Conservation (phyloP, 2,329 filamentous ascomycete species). For the Thielaviopsis populi region DNA sequence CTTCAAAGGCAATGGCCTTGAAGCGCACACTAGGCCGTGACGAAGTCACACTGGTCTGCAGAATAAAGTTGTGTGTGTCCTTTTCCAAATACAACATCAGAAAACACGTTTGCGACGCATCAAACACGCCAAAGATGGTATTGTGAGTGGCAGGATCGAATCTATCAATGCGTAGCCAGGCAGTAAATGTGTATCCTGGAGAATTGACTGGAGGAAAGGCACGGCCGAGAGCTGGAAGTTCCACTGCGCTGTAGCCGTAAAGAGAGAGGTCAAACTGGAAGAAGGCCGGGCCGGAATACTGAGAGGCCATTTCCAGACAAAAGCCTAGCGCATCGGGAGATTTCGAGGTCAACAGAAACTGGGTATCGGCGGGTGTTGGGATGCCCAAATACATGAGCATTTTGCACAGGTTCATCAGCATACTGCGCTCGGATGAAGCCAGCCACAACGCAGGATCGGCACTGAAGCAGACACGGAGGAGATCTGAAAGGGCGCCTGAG, state of each 20-base stretch:
- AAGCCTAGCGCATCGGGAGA: slow-evolving; percentile 49
- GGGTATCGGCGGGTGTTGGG: slow-evolving; percentile 66
- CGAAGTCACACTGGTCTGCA: slow-evolving; percentile 86
- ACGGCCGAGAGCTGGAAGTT: slow-evolving; percentile 71
- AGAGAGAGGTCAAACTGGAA: slow-evolving; percentile 89
- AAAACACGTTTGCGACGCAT: slow-evolving; percentile 83
- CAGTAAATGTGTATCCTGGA: slow-evolving; percentile 76
- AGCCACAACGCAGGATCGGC: slow-evolving; percentile 21
- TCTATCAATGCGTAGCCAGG: slow-evolving; percentile 77
- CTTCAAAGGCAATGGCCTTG: slow-evolving; percentile 63
- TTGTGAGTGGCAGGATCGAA: slow-evolving; percentile 81
- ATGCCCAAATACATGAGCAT: slow-evolving; percentile 61
- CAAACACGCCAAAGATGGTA: slow-evolving; percentile 90
- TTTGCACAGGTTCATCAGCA: slow-evolving; percentile 52
- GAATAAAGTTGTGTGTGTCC: slow-evolving; percentile 83
- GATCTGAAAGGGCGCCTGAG: slow-evolving; percentile 52
- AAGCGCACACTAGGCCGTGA: slow-evolving; percentile 82
- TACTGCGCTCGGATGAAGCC: slow-evolving; percentile 39
- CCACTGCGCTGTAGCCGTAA: slow-evolving; percentile 77
- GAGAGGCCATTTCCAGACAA: slow-evolving; percentile 54
- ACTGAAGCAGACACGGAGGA: slow-evolving; percentile 47
- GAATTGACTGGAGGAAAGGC: slow-evolving; percentile 67
- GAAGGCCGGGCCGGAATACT: slow-evolving; percentile 63
- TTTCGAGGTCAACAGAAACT: slow-evolving; percentile 47
- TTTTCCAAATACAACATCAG: slow-evolving; percentile 85